Percentiles rank a stretch among this genome's conserved stretches.
phyloP scores from a whole-genome alignment of 176 grass and related monocot genomes.

The Themeda triandra region DNA sequence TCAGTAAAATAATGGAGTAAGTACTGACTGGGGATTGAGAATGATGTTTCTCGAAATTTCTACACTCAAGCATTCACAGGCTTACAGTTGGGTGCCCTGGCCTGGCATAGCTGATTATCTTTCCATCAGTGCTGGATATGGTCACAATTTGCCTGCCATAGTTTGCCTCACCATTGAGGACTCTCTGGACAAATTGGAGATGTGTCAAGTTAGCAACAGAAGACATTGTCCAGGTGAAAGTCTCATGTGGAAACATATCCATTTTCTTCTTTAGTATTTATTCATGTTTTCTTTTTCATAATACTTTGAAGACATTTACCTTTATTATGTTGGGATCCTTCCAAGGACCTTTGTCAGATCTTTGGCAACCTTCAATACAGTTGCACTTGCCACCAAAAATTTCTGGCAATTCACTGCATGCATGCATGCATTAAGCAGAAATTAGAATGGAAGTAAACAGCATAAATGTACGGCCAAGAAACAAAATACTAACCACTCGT shows the following conservation, averaged over 20 bases:
- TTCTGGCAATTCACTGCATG: conserved; percentile 88
- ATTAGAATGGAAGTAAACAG: conserved; percentile 34
- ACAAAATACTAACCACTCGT: conserved; percentile 58
- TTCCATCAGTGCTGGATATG: conserved; percentile 73
- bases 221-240: neutral
- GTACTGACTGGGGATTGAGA: conserved; percentile 14
- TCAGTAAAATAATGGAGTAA: conserved; percentile 26
- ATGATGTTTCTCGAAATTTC: conserved; percentile 20
- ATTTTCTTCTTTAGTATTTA: neutral
- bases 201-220: conserved; percentile 10
- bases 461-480: conserved; percentile 11
- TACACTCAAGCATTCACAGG: conserved; percentile 14
- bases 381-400: conserved; percentile 90
- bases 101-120: conserved; percentile 74
- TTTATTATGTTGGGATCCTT: conserved; percentile 80
- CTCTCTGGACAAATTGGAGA: conserved; percentile 59
- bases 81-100: conserved; percentile 59
- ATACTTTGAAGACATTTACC: conserved; percentile 23
- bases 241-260: neutral
- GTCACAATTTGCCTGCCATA: conserved; percentile 94
- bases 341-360: conserved; percentile 95
- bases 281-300: neutral
- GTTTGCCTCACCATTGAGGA: conserved; percentile 79
- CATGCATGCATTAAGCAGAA: conserved; percentile 21
- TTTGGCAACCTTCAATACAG: conserved; percentile 76